Evolutionary conservation across 2,329 filamentous ascomycete genomes (phyloP).

Genomic region (Didymella sp.): DNA sequence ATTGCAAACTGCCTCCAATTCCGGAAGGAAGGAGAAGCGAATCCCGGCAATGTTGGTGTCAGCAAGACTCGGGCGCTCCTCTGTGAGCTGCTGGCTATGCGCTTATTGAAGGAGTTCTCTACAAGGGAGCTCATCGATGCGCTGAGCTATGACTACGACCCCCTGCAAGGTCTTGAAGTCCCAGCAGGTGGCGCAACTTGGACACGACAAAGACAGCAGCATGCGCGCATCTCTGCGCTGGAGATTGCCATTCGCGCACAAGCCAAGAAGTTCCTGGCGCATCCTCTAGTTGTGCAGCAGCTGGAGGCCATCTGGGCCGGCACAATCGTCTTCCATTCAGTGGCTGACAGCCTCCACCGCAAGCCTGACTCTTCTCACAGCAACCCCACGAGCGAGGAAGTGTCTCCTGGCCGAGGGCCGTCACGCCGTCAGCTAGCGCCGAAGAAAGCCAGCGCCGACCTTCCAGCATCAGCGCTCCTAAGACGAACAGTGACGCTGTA

Average conservation of each 20-base stretch:
- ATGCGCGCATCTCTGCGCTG: conserved; percentile 83
- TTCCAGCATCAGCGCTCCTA: conserved; percentile 51
- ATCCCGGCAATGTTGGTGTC: conserved; percentile 82
- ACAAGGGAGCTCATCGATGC: conserved; percentile 92
- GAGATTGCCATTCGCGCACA: conserved; percentile 93
- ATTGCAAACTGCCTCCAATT: conserved; percentile 96
- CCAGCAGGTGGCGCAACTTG: conserved; percentile 37
- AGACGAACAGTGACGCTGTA: conserved; percentile 85
- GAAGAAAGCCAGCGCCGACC: conserved; percentile 34
- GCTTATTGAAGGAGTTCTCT: conserved; percentile 86
- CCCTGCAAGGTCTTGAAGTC: conserved; percentile 78
- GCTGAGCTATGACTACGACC: conserved; percentile 93
- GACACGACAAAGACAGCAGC: conserved; percentile 51
- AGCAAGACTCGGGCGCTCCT: conserved; percentile 85
- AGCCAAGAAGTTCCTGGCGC: conserved; percentile 89
- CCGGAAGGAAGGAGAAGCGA: conserved; percentile 80
- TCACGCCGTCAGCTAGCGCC: conserved; percentile 38
- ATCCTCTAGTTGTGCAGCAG: conserved; percentile 90
- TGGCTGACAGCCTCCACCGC: conserved; percentile 83
- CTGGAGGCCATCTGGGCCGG: conserved; percentile 98
- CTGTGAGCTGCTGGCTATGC: conserved; percentile 88
- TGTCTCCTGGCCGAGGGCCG: conserved; percentile 43
- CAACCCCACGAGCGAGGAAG: conserved; percentile 31
- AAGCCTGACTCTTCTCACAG: conserved; percentile 50
- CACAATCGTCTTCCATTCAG: conserved; percentile 91